Evolutionary conservation across 805 yeast genomes (phyloP).

Genomic region (Cyberlindnera misumaiensis): DNA sequence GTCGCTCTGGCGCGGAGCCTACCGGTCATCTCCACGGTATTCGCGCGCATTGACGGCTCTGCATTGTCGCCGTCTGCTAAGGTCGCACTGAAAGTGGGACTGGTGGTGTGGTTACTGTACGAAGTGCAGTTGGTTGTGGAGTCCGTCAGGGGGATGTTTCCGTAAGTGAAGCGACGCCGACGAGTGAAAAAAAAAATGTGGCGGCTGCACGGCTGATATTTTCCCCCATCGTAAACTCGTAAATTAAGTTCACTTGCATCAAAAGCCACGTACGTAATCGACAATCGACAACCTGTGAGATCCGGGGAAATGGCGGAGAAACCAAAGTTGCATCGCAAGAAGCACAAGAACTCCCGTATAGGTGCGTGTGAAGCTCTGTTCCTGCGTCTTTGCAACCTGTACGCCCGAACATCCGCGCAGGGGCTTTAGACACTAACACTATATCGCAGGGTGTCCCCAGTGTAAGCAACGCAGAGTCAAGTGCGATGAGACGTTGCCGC

Average conservation of each 20-base stretch:
- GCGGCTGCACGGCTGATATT: too few species aligned
- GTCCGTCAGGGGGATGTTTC: background rate
- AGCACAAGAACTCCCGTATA: conserved; percentile 49
- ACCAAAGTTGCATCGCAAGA: conserved; percentile 31
- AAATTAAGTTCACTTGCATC: too few species aligned
- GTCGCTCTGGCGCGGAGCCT: conserved; percentile 9
- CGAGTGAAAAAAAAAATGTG: too few species aligned
- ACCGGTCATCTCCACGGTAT: conserved; percentile 12
- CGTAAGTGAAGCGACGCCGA: too few species aligned
- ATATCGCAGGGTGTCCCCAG: conserved; percentile 51
- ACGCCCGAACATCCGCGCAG: background rate
- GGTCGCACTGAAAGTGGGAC: conserved; percentile 16
- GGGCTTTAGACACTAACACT: background rate
- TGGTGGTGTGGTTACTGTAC: conserved; percentile 26
- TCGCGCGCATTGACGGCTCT: conserved; percentile 10
- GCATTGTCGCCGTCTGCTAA: conserved; percentile 8
- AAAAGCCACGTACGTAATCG: too few species aligned
- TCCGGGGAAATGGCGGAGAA: background rate
- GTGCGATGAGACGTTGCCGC: conserved; percentile 55
- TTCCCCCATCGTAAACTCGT: too few species aligned
- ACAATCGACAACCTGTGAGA: too few species aligned
- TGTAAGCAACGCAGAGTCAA: conserved; percentile 55
- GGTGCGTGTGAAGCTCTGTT: conserved; percentile 8
- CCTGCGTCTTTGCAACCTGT: too few species aligned
- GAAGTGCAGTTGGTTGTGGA: conserved; percentile 23